Percentiles rank a stretch among this genome's conserved stretches.
These are phyloP conservation scores for Euphorbia peplus DNA, from an alignment of 345 rosid genomes.

Conservation along the genomic window DNA sequence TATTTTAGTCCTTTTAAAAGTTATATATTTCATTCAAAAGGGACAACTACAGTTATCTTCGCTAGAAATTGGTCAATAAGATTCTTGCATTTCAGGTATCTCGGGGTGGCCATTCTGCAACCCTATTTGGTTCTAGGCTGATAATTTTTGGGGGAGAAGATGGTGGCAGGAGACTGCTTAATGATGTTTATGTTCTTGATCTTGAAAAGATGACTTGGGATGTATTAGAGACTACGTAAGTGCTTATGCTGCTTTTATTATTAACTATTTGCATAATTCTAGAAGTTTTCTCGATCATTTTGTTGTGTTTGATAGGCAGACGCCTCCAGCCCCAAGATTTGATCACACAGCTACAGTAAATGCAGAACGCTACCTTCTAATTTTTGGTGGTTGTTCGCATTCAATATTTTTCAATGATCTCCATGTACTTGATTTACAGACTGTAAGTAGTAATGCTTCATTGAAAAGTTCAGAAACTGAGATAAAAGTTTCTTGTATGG, in stretches of 20 bases:
- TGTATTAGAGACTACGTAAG: conserved; percentile 62
- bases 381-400: conserved; percentile 97
- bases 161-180: conserved; percentile 66
- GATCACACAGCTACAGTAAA: conserved; percentile 89
- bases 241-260: conserved; percentile 17
- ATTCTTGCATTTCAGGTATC: conserved; percentile 55
- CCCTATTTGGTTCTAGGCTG: conserved; percentile 72
- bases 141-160: conserved; percentile 93
- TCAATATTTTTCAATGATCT: conserved; percentile 90
- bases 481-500: background rate
- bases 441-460: conserved; percentile 43
- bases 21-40: conserved; percentile 1
- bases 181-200: conserved; percentile 76
- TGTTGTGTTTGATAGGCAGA: conserved; percentile 65
- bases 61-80: conserved; percentile 13
- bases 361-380: conserved; percentile 67
- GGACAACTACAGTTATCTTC: background rate
- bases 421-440: conserved; percentile 83
- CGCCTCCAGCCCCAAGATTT: conserved; percentile 92
- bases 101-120: conserved; percentile 90
- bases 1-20: background rate
- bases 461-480: background rate
- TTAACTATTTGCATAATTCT: conserved; percentile 9
- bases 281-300: conserved; percentile 31
- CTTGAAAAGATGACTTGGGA: conserved; percentile 88